phyloP scores from a whole-genome alignment of 2,329 filamentous ascomycete genomes.

The Beauveria bassiana region DNA sequence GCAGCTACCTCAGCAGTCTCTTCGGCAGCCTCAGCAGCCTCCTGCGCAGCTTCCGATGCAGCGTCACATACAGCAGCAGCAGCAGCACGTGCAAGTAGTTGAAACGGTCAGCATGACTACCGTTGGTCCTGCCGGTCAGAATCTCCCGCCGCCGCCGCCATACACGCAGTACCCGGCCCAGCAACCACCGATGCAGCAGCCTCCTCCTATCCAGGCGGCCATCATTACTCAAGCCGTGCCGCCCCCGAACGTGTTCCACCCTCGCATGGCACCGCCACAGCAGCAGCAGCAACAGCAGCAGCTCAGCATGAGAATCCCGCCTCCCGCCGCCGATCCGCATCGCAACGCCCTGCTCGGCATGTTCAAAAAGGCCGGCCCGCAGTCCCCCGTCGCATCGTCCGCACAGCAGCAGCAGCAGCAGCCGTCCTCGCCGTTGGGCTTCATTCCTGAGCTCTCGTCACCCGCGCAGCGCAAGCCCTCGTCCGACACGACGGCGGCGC shows the following conservation, averaged over 20 bases:
- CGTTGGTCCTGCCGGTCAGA: not conserved
- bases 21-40: conserved; percentile 13
- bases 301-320: conserved; percentile 16
- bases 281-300: not conserved
- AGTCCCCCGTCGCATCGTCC: conserved; percentile 11
- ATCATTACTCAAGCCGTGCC: not conserved
- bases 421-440: conserved; percentile 4
- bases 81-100: not conserved
- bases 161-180: conserved; percentile 8
- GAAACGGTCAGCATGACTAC: not conserved
- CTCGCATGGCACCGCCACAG: conserved; percentile 2
- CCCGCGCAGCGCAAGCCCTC: conserved; percentile 1
- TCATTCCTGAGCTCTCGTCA: conserved; percentile 4
- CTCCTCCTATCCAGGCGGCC: not conserved
- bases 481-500: conserved; percentile 16
- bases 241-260: not conserved
- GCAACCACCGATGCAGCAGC: not conserved
- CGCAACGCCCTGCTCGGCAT: conserved; percentile 44
- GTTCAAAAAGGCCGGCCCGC: conserved; percentile 37
- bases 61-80: not conserved
- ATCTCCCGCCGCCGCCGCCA: conserved; percentile 4
- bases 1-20: not conserved
- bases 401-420: conserved; percentile 6
- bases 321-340: conserved; percentile 26
- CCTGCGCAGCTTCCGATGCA: conserved; percentile 14